phyloP scores from a whole-genome alignment of 306 rosid species.

The Quercus parvula region DNA sequence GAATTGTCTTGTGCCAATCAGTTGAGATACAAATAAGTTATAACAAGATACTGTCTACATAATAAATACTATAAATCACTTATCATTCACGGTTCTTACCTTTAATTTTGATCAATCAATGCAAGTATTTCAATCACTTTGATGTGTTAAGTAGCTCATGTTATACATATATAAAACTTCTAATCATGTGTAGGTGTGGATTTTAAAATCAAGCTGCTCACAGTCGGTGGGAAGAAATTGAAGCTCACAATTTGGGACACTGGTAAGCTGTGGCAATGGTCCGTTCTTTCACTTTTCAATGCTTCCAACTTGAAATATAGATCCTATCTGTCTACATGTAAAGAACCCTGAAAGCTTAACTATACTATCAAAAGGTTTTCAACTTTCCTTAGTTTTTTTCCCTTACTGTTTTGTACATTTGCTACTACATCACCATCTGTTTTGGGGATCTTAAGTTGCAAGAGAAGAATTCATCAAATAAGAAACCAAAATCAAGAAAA shows the following conservation, averaged over 20 bases:
- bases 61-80: not conserved
- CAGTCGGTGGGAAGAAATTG: conserved; percentile 79
- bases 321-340: not conserved
- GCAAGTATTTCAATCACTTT: not conserved
- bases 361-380: not conserved
- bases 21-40: not conserved
- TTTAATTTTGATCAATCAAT: not conserved
- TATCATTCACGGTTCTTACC: not conserved
- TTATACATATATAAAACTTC: not conserved
- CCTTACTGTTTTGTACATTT: not conserved
- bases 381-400: not conserved
- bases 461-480: not conserved
- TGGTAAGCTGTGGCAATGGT: conserved; percentile 38
- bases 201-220: conserved; percentile 85
- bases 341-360: not conserved
- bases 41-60: not conserved
- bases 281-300: conserved; percentile 2
- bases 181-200: conserved; percentile 70
- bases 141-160: not conserved
- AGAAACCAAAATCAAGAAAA: not conserved
- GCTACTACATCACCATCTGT: not conserved
- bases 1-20: too few species aligned
- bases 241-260: conserved; percentile 99
- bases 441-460: not conserved
- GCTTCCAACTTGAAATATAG: not conserved